Base-by-base conservation (phyloP, 1,284 basidiomycete genomes). In the Apiotrichum sp. region DNA sequence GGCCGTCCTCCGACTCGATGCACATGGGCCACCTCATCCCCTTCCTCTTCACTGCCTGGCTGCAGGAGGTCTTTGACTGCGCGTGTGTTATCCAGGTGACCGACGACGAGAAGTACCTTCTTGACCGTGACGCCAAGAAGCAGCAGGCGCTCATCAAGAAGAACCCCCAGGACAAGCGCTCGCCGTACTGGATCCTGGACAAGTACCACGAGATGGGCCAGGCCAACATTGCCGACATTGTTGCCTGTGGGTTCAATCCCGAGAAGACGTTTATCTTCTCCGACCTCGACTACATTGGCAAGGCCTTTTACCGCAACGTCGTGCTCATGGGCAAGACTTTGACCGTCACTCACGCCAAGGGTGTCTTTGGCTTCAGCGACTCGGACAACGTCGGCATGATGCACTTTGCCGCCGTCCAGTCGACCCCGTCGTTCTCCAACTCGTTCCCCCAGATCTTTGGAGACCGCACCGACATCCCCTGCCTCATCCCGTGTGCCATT, bases 401-500 rank as follows among this genome's bases (percentile, higher is more conserved):
- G 60, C 95, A 98, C 79, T 99, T 99, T 75, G 91, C 89, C 40
- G 83, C 96, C n/a, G 85, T 99, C 63, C 96, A 99, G 77, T 92
- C 95, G 10, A 86, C 93, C 2, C 93, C 96, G 0, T 89, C 93
- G 16, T 98, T 99, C 81, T 93, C 90, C 66, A 97, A 93, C 77
- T 97, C 93, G 31, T 98, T 98, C 81, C 95, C 96, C 9, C 91
- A 98, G 65, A 98, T 99, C 69, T 99, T 93, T 69, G 93, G 93
- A 61, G 81, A 83, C 9, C 80, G 80, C 52, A 84, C 85, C 58
- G 88, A 93, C 75, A 84, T 98, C 50, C 93, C 95, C 0, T 89
- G 86, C 70, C 81, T 99, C 43, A 98, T 98, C 67, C 96, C 96
- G 2, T 98, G 95, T 71, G 96, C 96, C 13, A 98, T 99, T 70